Evolutionary conservation across 176 grass and related monocot genomes (phyloP), one percentile per base, ranked within the genome.

Genomic region (Avena atlantica): DNA sequence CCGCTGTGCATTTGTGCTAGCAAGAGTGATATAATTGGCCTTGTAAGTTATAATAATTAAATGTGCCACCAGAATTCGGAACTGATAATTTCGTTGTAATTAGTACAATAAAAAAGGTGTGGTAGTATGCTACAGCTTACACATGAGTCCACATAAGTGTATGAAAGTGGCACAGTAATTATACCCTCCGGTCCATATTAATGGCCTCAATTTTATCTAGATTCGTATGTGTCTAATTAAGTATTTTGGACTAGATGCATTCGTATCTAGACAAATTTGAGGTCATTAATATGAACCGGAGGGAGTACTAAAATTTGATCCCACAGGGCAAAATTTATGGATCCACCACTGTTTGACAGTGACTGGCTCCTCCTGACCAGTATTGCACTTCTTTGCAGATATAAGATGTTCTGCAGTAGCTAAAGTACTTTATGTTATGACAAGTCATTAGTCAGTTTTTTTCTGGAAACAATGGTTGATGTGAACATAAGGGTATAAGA

Each of bases 1-100:
- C 79, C 55, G 64, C 68, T 83, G 57, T 83, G 66, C 74, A 57
- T 44, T 74, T 83, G 57, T 83, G 57, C 58, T 72, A 37, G 17
- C 63, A 87, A 72, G n/a, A 66, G 17, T 89, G 55, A 25, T 57
- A 61, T 14, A 77, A 76, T 58, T 40, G 19, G 20, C 48, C 8
- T 31, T 86, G 57, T 45, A 51, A 59, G 45, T 27, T 50, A 21
- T 42, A 83, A 64, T 56, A 71, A 70, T 64, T 64, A 45, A 60
- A 60, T 57, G n/a, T 67, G 20, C 40, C 52, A 42, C 16, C 49
- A 55, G 27, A 77, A 66, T 76, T 76, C 15, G 19, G 48, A 76
- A 76, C 49, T 53, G 74, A 11, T 8, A 76, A 10, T 76, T 49
- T 78, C 40, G 34, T 68, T 77, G 45, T 15, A 25, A 20, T 52